Evolutionary conservation across 768 basidiomycete species (phyloP), one percentile per base, ranked within the genome.

Genomic region (Tylopilus sp.): DNA sequence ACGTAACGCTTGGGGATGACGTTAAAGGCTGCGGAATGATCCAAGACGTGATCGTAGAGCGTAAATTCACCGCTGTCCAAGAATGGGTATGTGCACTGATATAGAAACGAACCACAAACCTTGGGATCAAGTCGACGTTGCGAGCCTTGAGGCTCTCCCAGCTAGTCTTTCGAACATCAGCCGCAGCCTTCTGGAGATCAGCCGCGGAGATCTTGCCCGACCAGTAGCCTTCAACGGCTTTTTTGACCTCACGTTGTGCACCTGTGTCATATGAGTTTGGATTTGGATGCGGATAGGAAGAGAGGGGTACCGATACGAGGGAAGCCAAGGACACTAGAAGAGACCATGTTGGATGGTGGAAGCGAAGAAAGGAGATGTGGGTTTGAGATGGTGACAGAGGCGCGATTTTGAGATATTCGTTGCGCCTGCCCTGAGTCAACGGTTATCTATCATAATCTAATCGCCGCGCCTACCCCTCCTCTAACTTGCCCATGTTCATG

Each of bases 151-250:
- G 78, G 60, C 73, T 79, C 55, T 80, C 83, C 95, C 94, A 99
- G 79, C 81, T 90, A 57, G 81, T 69, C 77, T 91, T 91, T 71
- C 87, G 88, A 66, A 93, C 86, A 47, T 91, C 85, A 60, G 91
- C 87, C 61, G 93, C 90, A 57, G 78, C 83, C 72, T 89, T 89
- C 67, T 85, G 85, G 59, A 99, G 87, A 52, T 93, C 90, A 60
- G 90, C 89, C 31, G 83, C 91, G 54, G 86, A 80, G 69, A 85
- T 77, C 72, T 95, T 98, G 71, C 89, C 88, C 28, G 81, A 91
- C 97, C 97, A 99, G 79, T 98, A 98, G 50, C 92, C 88, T 75
- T 98, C 95, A 65, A 97, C 91, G 59, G 94, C 93, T 79, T 98
- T 95, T 77, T 97, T 97, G 56, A 95, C 82, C 75, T 95, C 92